Evolutionary conservation across 2,329 filamentous ascomycete genomes (phyloP).

Genomic region (Aspergillus novofumigatus): DNA sequence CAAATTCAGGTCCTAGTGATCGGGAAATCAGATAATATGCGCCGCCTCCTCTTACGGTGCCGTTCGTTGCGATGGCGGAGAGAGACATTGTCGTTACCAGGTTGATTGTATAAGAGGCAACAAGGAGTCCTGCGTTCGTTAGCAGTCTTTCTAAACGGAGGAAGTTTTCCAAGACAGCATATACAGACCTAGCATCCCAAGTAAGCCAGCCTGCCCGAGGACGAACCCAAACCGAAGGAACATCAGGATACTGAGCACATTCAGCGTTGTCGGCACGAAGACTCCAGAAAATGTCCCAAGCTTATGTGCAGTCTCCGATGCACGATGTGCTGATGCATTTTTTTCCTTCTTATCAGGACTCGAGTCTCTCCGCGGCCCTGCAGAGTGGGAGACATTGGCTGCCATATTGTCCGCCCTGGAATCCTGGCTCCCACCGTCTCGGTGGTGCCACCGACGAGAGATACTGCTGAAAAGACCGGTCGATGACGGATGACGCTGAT

Average conservation of each 20-base stretch:
- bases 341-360: slow-evolving; percentile 31
- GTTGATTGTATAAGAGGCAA: slow-evolving; percentile 74
- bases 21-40: slow-evolving; percentile 87
- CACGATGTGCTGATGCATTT: slow-evolving; percentile 20
- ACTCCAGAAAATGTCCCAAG: slow-evolving; percentile 74
- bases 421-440: slow-evolving; percentile 8
- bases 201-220: slow-evolving; percentile 70
- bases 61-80: slow-evolving; percentile 85
- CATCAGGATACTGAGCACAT: slow-evolving; percentile 88
- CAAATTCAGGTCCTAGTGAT: slow-evolving; percentile 81
- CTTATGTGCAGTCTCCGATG: slow-evolving; percentile 49
- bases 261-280: slow-evolving; percentile 83
- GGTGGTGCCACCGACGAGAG: slow-evolving; percentile 22
- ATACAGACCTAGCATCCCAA: slow-evolving; percentile 68
- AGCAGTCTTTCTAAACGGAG: slow-evolving; percentile 4
- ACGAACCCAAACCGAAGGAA: slow-evolving; percentile 85
- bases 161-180: slow-evolving; percentile 15
- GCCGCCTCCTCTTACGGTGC: slow-evolving; percentile 80
- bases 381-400: slow-evolving; percentile 11
- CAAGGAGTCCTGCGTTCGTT: slow-evolving; percentile 58
- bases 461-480: slow-evolving; percentile 21
- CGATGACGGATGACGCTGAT: slow-evolving; percentile 16
- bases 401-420: slow-evolving; percentile 4
- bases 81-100: slow-evolving; percentile 81
- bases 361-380: slow-evolving; percentile 22